Percentiles rank a stretch among this genome's conserved stretches.
phyloP scores from a whole-genome alignment of 179 eudicot genomes.

The Silene noctiflora region DNA sequence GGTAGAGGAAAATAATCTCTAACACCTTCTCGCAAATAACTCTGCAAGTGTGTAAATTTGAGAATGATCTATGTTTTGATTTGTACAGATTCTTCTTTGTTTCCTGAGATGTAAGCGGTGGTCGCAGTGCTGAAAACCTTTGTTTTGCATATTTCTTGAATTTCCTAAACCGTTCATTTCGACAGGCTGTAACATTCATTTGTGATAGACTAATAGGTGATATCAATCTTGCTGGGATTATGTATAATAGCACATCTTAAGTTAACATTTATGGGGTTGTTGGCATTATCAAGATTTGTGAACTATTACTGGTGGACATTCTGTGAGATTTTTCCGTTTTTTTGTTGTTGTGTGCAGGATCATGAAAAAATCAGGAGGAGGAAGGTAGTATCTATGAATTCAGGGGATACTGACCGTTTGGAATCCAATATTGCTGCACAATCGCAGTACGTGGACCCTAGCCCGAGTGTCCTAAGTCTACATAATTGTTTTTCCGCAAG shows the following conservation, averaged over 20 bases:
- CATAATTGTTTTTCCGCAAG: constrained; percentile 26
- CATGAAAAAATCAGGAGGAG: constrained; percentile 63
- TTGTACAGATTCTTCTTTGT: background rate
- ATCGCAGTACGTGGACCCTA: constrained; percentile 32
- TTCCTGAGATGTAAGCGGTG: background rate
- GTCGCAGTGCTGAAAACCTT: background rate
- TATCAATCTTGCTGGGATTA: background rate
- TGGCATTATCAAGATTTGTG: background rate
- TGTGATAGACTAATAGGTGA: background rate
- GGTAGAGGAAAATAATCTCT: background rate
- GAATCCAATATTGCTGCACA: constrained; percentile 42
- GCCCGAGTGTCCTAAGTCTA: constrained; percentile 22
- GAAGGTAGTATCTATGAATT: constrained; percentile 42
- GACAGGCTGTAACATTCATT: background rate
- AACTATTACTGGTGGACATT: background rate
- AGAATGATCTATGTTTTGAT: background rate
- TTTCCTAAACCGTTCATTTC: background rate
- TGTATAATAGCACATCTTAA: background rate
- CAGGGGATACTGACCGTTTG: constrained; percentile 35
- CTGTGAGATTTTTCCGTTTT: constrained; percentile 25
- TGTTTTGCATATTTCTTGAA: background rate
- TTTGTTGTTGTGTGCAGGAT: constrained; percentile 26
- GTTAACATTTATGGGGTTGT: background rate
- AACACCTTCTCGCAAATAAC: background rate
- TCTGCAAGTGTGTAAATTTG: background rate